Evolutionary conservation across 2,329 filamentous ascomycete species (phyloP), one percentile per base, ranked within the genome.

Genomic region (Colletotrichum musicola): DNA sequence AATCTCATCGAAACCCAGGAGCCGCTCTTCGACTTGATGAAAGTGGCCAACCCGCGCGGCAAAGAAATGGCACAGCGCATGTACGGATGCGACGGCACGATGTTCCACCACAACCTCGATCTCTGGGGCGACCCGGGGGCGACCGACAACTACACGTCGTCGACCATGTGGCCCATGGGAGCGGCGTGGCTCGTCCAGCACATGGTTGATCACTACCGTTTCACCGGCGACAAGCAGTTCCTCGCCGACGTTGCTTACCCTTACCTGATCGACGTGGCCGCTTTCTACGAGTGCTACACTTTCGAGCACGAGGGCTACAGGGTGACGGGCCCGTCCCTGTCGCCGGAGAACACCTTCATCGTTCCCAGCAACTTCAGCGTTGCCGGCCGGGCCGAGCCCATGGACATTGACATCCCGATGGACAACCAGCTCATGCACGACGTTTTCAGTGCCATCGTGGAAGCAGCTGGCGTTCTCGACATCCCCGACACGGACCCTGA

Each of bases 241-340:
- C 56, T 77, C n/a, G 38, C 69, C 51, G 61, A 72, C 56, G 65
- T 73, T 27, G 50, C 76, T 1, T 69, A 73, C 6, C 79, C 79
- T 0, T 67, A 80, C 1, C 74, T 83, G 0, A 72, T 78, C 18
- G 77, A 75, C 2, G 78, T 77, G 27, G 72, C 78, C 2, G 68
- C 76, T 7, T 83, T 84, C 64, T 77, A 81, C 4, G 73, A 79
- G 6, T 80, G 81, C 55, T 82, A 80, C 65, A 71, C 81, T 0
- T 75, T 81, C 2, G 72, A 76, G 12, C 75, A 76, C n/a, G 72
- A 77, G 25, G 73, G 74, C 7, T 70, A 74, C 58, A 71, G 60
- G 60, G 70, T 74, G 46, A 72, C 72, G 3, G 72, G 71, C 46
- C 75, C 75, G 0, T 73, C 71, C 27, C 64, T 72, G 22, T 74